phyloP scores from a whole-genome alignment of 1,284 basidiomycete genomes.

The Ustilago sp. region DNA sequence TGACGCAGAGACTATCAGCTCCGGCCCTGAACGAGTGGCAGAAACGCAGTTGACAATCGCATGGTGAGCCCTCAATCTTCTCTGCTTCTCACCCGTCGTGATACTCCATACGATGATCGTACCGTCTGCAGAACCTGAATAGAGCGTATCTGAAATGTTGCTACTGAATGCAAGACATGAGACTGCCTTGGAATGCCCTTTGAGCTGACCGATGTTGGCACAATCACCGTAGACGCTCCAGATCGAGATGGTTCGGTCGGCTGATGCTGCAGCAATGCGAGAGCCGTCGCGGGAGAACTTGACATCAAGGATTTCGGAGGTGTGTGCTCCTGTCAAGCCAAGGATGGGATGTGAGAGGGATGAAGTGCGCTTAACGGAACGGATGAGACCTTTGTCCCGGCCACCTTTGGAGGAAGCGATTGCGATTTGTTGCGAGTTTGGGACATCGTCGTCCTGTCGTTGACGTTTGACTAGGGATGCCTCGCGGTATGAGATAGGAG shows the following conservation, averaged over 20 bases:
- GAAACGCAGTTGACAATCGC: slow-evolving; percentile 66
- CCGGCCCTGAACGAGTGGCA: slow-evolving; percentile 50
- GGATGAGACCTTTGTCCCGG: slow-evolving; percentile 56
- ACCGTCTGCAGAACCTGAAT: slow-evolving; percentile 66
- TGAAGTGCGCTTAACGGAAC: slow-evolving; percentile 59
- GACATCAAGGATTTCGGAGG: slow-evolving; percentile 62
- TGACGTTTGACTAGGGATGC: slow-evolving; percentile 58
- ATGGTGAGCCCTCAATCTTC: slow-evolving; percentile 63
- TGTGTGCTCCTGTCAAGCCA: slow-evolving; percentile 61
- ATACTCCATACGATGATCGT: slow-evolving; percentile 66
- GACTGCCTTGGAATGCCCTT: slow-evolving; percentile 65
- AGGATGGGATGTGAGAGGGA: slow-evolving; percentile 59
- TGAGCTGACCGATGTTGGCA: slow-evolving; percentile 63
- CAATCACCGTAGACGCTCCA: slow-evolving; percentile 67
- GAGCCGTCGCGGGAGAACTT: slow-evolving; percentile 63
- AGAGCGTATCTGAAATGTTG: slow-evolving; percentile 46
- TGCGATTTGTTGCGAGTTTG: slow-evolving; percentile 43
- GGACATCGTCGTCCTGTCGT: slow-evolving; percentile 45
- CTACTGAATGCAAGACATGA: slow-evolving; percentile 61
- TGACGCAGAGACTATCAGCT: slow-evolving; percentile 59
- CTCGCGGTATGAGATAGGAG: slow-evolving; percentile 43
- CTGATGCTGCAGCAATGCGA: slow-evolving; percentile 59
- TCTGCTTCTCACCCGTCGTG: slow-evolving; percentile 57
- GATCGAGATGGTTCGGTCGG: slow-evolving; percentile 65
- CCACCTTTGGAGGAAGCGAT: slow-evolving; percentile 57